Base-by-base conservation (phyloP, 1,139 yeast species). In the Ashbya aceris region DNA sequence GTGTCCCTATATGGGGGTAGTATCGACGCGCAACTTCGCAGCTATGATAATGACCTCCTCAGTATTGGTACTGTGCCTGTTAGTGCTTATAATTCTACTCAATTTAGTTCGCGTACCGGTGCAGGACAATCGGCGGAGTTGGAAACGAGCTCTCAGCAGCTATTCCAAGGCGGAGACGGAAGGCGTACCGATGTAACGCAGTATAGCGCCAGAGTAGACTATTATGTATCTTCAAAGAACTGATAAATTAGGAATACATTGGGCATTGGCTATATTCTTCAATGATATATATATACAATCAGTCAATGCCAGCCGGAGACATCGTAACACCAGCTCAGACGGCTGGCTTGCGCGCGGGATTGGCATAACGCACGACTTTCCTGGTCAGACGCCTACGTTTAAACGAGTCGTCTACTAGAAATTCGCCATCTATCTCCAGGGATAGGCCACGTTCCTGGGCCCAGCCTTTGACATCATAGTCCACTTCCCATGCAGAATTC, bases 1-100 rank as follows among this genome's bases (percentile, higher is more conserved):
- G 29, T 89, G 98, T 59, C 95, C 96, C 0, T 89, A 87, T 56
- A 76, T 75, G 45, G 67, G 65, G 41, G 71, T 73, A 0, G 69
- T 77, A 17, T 68, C 79, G 9, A 68, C 68, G 33, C 68, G 77
- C 40, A 76, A 75, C 43, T 79, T 84, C 48, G 76, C 77, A 0
- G 69, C 73, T 27, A 71, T 81, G 70, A 66, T 87, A 31, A 74
- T 84, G 0, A 87, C 94, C 0, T 76, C 83, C 10, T 68, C 77
- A 9, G 71, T 74, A 1, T 76, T 84, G 14, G 75, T 81, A 3
- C 65, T 69, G 8, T 58, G 76, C 1, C 54, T 80, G 11, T 45
- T 82, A 6, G 38, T 70, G 1, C 58, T 71, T 7, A 64, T 78
- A 35, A 61, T 53, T 7, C 58, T 42, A 46, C 64, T 50, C 62